These are phyloP conservation scores for Tetracladium marchalianum DNA, from an alignment of 495 filamentous ascomycete species.

Conservation along the genomic window DNA sequence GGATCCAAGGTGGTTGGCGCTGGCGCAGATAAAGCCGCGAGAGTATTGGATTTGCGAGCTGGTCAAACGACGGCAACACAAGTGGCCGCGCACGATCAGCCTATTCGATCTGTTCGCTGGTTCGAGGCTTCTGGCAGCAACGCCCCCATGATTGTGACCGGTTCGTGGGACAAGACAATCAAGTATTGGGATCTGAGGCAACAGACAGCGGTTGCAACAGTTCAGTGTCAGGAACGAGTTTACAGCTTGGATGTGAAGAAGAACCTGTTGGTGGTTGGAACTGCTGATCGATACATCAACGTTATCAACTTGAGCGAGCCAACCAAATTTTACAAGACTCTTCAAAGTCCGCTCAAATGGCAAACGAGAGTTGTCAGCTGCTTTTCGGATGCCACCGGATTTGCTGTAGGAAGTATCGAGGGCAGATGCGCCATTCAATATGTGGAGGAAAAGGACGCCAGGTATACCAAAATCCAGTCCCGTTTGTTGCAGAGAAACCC, in stretches of 20 bases:
- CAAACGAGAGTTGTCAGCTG: conserved; percentile 81
- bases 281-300: conserved; percentile 83
- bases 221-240: conserved; percentile 69
- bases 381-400: conserved; percentile 73
- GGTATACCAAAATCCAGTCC: conserved; percentile 32
- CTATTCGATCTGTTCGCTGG: conserved; percentile 71
- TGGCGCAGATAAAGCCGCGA: conserved; percentile 76
- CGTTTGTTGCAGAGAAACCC: not conserved
- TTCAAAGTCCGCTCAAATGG: conserved; percentile 78
- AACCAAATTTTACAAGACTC: conserved; percentile 67
- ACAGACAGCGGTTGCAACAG: conserved; percentile 44
- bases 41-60: conserved; percentile 61
- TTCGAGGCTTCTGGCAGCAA: conserved; percentile 45
- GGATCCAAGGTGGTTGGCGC: conserved; percentile 66
- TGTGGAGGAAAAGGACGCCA: conserved; percentile 74
- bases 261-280: conserved; percentile 69
- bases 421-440: conserved; percentile 86
- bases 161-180: conserved; percentile 91
- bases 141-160: conserved; percentile 66
- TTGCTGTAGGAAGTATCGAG: conserved; percentile 81
- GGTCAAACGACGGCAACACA: conserved; percentile 39
- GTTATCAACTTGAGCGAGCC: conserved; percentile 75
- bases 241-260: conserved; percentile 81
- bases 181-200: conserved; percentile 91
- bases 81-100: conserved; percentile 70